Evolutionary conservation across 805 yeast species (phyloP).

Genomic region (Ogataea trehaloabstinens): DNA sequence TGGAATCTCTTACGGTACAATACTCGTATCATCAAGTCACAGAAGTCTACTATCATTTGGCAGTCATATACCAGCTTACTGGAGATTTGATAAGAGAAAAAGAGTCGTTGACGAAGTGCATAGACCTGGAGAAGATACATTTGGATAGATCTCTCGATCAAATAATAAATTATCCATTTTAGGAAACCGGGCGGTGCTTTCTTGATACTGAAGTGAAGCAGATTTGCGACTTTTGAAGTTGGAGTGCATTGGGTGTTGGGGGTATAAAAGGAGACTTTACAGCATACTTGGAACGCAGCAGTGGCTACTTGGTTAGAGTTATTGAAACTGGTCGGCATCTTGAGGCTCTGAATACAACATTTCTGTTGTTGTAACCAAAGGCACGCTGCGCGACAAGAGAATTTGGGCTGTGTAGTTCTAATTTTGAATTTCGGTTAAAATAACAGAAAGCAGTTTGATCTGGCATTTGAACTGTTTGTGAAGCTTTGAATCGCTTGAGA

Average conservation of each 20-base stretch:
- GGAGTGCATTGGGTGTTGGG: no score
- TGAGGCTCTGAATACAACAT: no score
- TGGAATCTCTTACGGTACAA: constrained; percentile 40
- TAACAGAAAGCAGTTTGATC: no score
- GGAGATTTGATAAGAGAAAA: constrained; percentile 47
- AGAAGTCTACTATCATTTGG: constrained; percentile 71
- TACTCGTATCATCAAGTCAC: constrained; percentile 39
- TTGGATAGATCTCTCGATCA: constrained; percentile 44
- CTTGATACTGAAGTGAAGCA: background rate
- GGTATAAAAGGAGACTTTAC: background rate
- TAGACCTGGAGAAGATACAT: constrained; percentile 59
- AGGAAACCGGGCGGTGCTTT: background rate
- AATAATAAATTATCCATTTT: constrained; percentile 7
- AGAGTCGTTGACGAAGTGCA: constrained; percentile 57
- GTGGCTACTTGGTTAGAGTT: no score
- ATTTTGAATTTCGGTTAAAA: no score
- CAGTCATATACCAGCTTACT: constrained; percentile 60
- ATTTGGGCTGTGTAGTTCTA: no score
- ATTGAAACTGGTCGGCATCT: no score
- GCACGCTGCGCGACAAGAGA: no score
- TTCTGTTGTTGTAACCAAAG: no score
- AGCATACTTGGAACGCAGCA: no score
- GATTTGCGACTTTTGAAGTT: background rate
- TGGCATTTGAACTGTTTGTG: no score
- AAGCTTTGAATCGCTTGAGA: no score